A percentile compares a stretch with the other conserved stretches of the same genome.
phyloP scores from a whole-genome alignment of 2,329 filamentous ascomycete genomes.

The Clonostachys chloroleuca region DNA sequence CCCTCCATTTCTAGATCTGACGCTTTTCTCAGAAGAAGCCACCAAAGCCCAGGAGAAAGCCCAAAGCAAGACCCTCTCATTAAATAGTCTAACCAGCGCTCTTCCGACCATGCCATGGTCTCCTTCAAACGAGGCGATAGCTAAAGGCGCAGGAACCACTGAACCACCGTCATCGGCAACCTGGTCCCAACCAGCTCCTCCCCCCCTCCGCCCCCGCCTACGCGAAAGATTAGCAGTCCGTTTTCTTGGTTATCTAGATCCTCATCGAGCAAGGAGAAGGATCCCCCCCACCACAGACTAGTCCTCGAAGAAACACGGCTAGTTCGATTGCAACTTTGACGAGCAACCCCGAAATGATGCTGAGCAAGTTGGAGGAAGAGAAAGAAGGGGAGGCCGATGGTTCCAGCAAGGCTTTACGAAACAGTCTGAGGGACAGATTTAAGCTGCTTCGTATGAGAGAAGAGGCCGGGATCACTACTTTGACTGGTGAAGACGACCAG shows the following conservation, averaged over 20 bases:
- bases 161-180: conserved; percentile 20
- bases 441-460: conserved; percentile 72
- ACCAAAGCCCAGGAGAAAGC: conserved; percentile 25
- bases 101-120: conserved; percentile 73
- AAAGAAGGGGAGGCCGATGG: conserved; percentile 38
- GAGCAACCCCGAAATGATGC: conserved; percentile 78
- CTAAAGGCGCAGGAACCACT: conserved; percentile 35
- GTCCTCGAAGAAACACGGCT: conserved; percentile 64
- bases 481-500: conserved; percentile 49
- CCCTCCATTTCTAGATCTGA: neutral
- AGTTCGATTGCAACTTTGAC: conserved; percentile 75
- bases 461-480: conserved; percentile 54
- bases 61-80: conserved; percentile 53
- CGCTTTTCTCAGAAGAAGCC: conserved; percentile 18
- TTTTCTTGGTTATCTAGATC: conserved; percentile 80
- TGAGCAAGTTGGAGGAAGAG: conserved; percentile 73
- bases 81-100: conserved; percentile 67
- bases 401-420: neutral
- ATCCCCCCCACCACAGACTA: conserved; percentile 47
- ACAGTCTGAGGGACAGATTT: conserved; percentile 71
- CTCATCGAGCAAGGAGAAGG: conserved; percentile 53
- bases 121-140: conserved; percentile 45
- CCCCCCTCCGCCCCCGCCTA: conserved; percentile 25
- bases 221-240: conserved; percentile 79
- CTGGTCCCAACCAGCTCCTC: conserved; percentile 21